Percentiles rank a stretch among this genome's conserved stretches.
Conservation (phyloP, 2,329 filamentous ascomycete species). For the Paramyrothecium roridum region DNA sequence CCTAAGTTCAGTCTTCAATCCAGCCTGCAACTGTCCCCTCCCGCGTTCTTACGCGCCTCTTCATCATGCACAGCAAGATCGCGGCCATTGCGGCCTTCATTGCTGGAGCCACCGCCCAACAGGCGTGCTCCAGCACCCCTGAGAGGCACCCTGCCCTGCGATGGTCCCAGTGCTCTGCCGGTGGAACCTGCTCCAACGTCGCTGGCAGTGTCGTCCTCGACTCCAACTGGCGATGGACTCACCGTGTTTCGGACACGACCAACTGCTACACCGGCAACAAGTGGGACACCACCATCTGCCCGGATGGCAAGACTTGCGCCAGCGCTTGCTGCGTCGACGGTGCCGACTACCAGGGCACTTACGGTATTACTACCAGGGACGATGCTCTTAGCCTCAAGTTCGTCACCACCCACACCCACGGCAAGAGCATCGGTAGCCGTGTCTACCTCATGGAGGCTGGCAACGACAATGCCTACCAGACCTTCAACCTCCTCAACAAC, state of each 20-base stretch:
- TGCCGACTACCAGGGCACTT: slow-evolving; percentile 43
- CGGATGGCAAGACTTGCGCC: slow-evolving; percentile 37
- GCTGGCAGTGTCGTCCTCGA: slow-evolving; percentile 49
- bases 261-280: slow-evolving; percentile 53
- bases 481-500: slow-evolving; percentile 59
- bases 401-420: slow-evolving; percentile 45
- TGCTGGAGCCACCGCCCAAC: slow-evolving; percentile 33
- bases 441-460: slow-evolving; percentile 56
- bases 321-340: slow-evolving; percentile 46
- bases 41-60: too few species aligned
- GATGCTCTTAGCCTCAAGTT: slow-evolving; percentile 50
- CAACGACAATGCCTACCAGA: slow-evolving; percentile 55
- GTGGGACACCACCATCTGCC: slow-evolving; percentile 34
- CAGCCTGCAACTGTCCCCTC: too few species aligned
- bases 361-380: slow-evolving; percentile 47
- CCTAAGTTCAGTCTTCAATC: not conserved
- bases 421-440: slow-evolving; percentile 46
- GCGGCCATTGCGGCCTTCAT: slow-evolving; percentile 9
- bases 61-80: slow-evolving; percentile 17
- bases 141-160: slow-evolving; percentile 49
- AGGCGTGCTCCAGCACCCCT: slow-evolving; percentile 38
- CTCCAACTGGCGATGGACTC: slow-evolving; percentile 57
- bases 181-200: slow-evolving; percentile 42
- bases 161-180: slow-evolving; percentile 47
- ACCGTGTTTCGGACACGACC: slow-evolving; percentile 37